Base-by-base conservation (phyloP, 1,284 basidiomycete genomes). In the Tilletia indica region DNA sequence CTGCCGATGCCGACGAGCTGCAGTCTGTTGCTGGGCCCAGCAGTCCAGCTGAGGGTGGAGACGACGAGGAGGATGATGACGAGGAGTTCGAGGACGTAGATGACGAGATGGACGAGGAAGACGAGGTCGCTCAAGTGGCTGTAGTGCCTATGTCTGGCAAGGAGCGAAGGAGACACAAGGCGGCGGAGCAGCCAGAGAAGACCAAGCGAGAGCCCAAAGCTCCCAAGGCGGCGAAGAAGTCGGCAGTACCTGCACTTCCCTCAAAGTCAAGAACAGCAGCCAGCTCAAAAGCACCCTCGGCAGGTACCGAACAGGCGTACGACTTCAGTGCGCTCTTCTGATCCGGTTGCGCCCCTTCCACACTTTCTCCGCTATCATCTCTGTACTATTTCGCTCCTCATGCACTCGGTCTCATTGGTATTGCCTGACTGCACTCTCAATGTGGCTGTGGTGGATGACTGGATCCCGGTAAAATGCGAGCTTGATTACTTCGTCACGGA, bases 91-190 rank as follows among this genome's bases (percentile, higher is more conserved):
- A 73, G 0, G 74, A 76, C 21, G 75, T 71, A 66, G 72, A 71
- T 47, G 70, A 72, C 45, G 73, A 72, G 71, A 70, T 71, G 31
- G 71, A 73, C 12, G 71, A 72, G 73, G 78, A 73, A 77, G 70
- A 68, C 14, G 71, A 68, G 34, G 72, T 58, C 8, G 73, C 71
- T 5, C 74, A 69, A n/a, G 42, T 16, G 48, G 45, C 42, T 16
- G 42, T 67, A 9, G 25, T 34, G 16, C 45, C 45, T 4, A 6
- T 67, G 14, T 67, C 66, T 21, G 45, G n/a, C 21, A 67, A 49
- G 45, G 45, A 49, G 42, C 31, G 66, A 48, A 49, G 47, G n/a
- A 34, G 45, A 48, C 39, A 47, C 11, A n/a, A 48, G 42, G 66
- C 66, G 11, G 66, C 66, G 42, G 25, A 34, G 58, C n/a, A 25